Percentiles rank a stretch among this genome's conserved stretches.
Evolutionary conservation across 176 grass and related monocot genomes (phyloP).

Genomic region (Ensete glaucum): DNA sequence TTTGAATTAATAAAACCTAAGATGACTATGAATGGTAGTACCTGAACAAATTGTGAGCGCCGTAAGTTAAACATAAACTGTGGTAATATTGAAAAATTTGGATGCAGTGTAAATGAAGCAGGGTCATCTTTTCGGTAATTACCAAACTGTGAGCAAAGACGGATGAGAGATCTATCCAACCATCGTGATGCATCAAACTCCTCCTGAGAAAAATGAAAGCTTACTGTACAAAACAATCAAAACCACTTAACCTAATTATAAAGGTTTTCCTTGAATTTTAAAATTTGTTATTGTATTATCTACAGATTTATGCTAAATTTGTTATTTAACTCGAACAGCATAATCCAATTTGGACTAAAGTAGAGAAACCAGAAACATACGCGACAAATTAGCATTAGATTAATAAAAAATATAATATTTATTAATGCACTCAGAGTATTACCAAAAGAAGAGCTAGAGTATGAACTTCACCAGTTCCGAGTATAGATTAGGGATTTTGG

Average conservation of each 20-base stretch:
- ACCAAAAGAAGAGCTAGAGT: background rate
- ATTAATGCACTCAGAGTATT: background rate
- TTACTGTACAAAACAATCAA: background rate
- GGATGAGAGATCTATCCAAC: conserved; percentile 92
- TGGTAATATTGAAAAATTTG: conserved; percentile 92
- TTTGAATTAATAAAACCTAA: background rate
- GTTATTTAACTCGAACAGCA: background rate
- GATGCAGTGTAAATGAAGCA: conserved; percentile 77
- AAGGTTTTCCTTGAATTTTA: background rate
- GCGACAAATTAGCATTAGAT: background rate
- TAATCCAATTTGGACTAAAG: background rate
- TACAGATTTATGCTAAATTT: background rate
- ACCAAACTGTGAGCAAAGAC: conserved; percentile 85
- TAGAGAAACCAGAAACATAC: background rate
- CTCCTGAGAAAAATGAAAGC: conserved; percentile 41
- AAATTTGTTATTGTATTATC: background rate
- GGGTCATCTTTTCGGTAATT: conserved; percentile 95
- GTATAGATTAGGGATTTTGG: background rate
- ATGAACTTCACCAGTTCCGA: background rate
- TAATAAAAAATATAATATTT: background rate
- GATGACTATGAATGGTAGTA: conserved; percentile 24
- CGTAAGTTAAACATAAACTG: conserved; percentile 99
- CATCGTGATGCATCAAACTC: conserved; percentile 93
- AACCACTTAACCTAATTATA: background rate
- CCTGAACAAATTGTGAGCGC: conserved; percentile 96